Base-by-base conservation (phyloP, 2,329 filamentous ascomycete genomes). In the Colletotrichum chlorophyti region DNA sequence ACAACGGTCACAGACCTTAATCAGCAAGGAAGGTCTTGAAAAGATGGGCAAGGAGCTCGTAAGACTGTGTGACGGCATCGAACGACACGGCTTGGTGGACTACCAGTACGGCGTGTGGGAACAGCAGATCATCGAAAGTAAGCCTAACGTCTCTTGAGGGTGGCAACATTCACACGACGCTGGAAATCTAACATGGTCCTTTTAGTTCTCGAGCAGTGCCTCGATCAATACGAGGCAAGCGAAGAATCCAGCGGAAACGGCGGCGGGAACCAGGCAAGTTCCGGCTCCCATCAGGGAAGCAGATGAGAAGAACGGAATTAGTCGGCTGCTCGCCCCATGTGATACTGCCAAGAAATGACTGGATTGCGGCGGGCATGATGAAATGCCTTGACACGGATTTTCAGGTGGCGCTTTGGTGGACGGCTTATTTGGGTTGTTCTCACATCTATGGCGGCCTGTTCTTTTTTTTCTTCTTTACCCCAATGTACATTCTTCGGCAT, bases 61-160 rank as follows among this genome's bases (percentile, higher is more conserved):
- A 53, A 84, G 87, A 47, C 80, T 97, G 47, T 96, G 93, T 70
- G 93, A 98, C 70, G 85, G 85, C 47, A 84, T 98, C 62, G 94
- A 98, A 73, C 88, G 90, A 65, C 89, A 96, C 70, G 95, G 95
- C n/a, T 78, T 99, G 43, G 92, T 99, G 10, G 95, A 99, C 76
- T 99, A 98, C 72, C 90, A 98, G 69, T 96, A 97, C 77, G 95
- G 95, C 8, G 91, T 98, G 23, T 96, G 92, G 85, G 95, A 98
- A 74, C 93, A 98, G 70, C 87, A 91, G 69, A 97, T 98, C 66
- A 85, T 95, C 65, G 84, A 85, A 58, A 83, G 93, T 97, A 79
- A 75, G 91, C 82, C 21, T 31, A 5, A 19, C 46, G 26, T 26
- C 17, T 15, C 7, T n/a, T 12, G 11, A 11, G 17, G 24, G 11